Evolutionary conservation across 2,329 filamentous ascomycete species (phyloP).

Genomic region (Moelleriella libera): DNA sequence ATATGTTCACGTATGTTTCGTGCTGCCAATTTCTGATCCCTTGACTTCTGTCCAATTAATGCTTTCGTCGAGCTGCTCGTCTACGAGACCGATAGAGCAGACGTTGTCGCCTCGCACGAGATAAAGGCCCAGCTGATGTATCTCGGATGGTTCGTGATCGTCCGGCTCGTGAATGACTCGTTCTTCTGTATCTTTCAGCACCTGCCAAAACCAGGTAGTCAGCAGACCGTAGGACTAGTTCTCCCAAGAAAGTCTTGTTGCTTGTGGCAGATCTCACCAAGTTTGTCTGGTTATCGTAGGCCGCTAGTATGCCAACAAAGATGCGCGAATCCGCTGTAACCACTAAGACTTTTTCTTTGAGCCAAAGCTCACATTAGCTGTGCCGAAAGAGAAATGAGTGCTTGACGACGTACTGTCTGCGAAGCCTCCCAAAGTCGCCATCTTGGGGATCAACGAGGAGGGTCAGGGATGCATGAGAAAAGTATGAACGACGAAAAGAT

Average conservation of each 20-base stretch:
- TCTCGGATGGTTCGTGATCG: conserved; percentile 65
- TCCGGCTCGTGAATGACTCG: conserved; percentile 80
- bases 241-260: no score
- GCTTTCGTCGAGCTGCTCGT: conserved; percentile 75
- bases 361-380: background rate
- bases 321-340: conserved; percentile 88
- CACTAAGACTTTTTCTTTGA: conserved; percentile 74
- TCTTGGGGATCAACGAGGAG: conserved; percentile 8
- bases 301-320: conserved; percentile 66
- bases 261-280: conserved; percentile 30
- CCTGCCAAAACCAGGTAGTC: conserved; percentile 25
- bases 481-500: background rate
- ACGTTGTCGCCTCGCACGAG: conserved; percentile 92
- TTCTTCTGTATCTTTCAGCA: conserved; percentile 71
- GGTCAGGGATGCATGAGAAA: background rate
- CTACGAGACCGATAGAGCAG: conserved; percentile 74
- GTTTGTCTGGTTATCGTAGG: conserved; percentile 86
- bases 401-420: conserved; percentile 23
- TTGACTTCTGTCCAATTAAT: conserved; percentile 91
- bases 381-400: background rate
- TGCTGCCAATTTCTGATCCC: conserved; percentile 68
- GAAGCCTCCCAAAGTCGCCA: conserved; percentile 30
- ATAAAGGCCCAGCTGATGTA: conserved; percentile 77
- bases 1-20: conserved; percentile 50
- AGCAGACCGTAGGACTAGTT: background rate